Percentiles rank a stretch among this genome's conserved stretches.
Evolutionary conservation across 495 filamentous ascomycete genomes (phyloP).

Genomic region (Neurospora sp.): DNA sequence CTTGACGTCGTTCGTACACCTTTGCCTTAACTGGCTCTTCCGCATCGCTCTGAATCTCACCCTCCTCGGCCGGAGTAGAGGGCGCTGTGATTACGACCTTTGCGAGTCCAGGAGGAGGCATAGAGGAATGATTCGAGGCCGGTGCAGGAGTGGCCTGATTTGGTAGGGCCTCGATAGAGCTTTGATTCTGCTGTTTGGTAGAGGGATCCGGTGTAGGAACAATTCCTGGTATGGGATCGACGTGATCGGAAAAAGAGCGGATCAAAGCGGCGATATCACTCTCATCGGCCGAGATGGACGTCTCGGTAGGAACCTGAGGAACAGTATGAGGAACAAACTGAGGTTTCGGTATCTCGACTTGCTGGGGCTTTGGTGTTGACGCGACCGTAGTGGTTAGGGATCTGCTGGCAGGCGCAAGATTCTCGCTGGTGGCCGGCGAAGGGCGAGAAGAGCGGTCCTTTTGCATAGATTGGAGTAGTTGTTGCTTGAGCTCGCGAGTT

Average conservation of each 20-base stretch:
- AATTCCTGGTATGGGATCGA: not conserved
- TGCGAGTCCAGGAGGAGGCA: not conserved
- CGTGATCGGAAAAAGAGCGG: conserved; percentile 6
- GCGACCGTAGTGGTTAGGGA: not conserved
- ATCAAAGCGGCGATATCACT: conserved; percentile 19
- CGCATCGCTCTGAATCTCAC: not conserved
- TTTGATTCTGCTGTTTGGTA: not conserved
- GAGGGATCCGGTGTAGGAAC: not conserved
- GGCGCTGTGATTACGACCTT: not conserved
- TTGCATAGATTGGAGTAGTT: not conserved
- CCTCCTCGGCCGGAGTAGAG: not conserved
- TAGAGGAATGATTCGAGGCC: not conserved
- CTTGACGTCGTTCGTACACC: not conserved
- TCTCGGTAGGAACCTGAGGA: not conserved
- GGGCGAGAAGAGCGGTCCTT: not conserved
- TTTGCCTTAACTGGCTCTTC: not conserved
- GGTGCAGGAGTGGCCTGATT: not conserved
- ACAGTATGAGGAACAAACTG: conserved; percentile 1
- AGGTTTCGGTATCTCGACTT: not conserved
- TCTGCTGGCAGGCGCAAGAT: not conserved
- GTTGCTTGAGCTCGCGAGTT: not conserved
- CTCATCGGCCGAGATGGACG: conserved; percentile 11
- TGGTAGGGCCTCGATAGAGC: not conserved
- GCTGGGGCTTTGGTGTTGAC: not conserved
- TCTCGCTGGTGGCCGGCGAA: not conserved